phyloP scores from a whole-genome alignment of 345 rosid genomes.

The Salix exigua region DNA sequence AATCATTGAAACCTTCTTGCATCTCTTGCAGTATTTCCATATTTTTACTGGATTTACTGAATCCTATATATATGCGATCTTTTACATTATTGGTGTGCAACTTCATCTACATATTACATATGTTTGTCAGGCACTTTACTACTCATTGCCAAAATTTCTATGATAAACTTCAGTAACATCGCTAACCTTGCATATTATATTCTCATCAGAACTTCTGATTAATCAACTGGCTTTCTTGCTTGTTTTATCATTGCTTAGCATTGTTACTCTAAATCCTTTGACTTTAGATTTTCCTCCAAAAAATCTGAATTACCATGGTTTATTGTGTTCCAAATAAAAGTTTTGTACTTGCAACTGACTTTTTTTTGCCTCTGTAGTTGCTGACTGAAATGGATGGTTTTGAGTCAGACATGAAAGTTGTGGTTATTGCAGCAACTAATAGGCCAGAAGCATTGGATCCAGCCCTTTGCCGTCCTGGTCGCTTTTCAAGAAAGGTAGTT shows the following conservation, averaged over 20 bases:
- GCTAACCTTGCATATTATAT: not conserved
- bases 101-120: not conserved
- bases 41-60: not conserved
- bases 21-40: not conserved
- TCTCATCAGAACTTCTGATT: not conserved
- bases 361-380: conserved; percentile 48
- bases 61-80: not conserved
- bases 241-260: not conserved
- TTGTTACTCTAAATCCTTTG: not conserved
- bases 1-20: conserved; percentile 1
- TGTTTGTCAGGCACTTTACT: not conserved
- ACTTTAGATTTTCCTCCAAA: not conserved
- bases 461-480: conserved; percentile 93
- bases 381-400: conserved; percentile 99
- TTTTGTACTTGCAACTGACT: not conserved
- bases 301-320: not conserved
- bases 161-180: not conserved
- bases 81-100: not conserved
- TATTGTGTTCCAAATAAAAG: not conserved
- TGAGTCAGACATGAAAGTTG: conserved; percentile 73
- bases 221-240: not conserved
- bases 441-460: conserved; percentile 91
- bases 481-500: conserved; percentile 88
- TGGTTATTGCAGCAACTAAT: conserved; percentile 92
- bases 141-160: not conserved